Base-by-base conservation (phyloP, 139 green algal genomes). In the Diplosphaera chodatii region DNA sequence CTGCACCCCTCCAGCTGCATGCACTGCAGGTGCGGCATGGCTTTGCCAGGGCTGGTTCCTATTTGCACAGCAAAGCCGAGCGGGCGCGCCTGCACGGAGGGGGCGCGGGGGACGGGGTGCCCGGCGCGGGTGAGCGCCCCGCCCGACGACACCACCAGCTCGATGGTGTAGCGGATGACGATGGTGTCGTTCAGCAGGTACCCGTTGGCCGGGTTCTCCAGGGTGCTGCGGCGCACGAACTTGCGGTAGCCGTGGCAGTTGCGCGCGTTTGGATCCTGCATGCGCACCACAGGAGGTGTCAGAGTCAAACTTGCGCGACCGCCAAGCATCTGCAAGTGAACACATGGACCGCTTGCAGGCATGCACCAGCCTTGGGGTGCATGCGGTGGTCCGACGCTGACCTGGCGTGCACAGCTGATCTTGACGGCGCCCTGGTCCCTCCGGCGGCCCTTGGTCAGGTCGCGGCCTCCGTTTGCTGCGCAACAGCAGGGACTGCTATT, bases 161-260 rank as follows among this genome's bases (percentile, higher is more conserved):
- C 92, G 48, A 98, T 98, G 59, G 92, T 93, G 85, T 98, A 98
- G 62, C 84, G 83, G 77, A 98, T 98, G 67, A 97, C 80, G 41
- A 98, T 89, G 48, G 88, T 93, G 85, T 98, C 93, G 69, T 96
- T 90, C 1, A 89, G 67, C 34, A 98, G 81, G 56, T 78, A 82
- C 4, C 78, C 73, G 33, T 77, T 80, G 40, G 82, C 71, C 40
- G 88, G 83, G 72, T 97, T 91, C 84, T 98, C 93, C 70, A 98
- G 83, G n/a, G 96, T 84, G 40, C 71, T 85, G 55, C 92, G 86
- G 79, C 95, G 96, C 16, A 98, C 91, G 82, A 98, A 98, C 83
- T 98, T 98, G 74, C 93, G 86, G 82, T 98, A 98, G 40, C 93
- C 93, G 74, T 98, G 93, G 83, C 93, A 98, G 76, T 98, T 98